Percentiles rank a stretch among this genome's conserved stretches.
These are phyloP conservation scores for Phytophthora aleatoria DNA, from an alignment of 352 stramenopile species.

Conservation along the genomic window DNA sequence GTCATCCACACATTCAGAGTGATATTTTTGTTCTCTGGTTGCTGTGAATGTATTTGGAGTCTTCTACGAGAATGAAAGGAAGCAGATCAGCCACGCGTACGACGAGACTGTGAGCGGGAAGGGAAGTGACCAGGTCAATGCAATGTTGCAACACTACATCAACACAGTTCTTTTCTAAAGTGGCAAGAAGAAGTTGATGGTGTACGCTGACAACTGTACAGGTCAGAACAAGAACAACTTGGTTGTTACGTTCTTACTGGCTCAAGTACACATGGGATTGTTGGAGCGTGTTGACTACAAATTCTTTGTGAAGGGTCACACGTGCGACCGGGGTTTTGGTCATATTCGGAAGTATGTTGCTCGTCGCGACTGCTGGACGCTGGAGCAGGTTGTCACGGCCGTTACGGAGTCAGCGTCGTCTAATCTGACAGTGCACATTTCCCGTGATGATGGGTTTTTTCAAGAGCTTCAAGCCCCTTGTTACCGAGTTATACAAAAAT, in stretches of 20 bases:
- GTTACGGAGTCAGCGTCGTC: background rate
- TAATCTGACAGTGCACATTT: background rate
- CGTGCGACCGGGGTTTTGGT: background rate
- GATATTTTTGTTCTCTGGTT: too few relatives aligned
- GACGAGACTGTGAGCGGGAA: too few relatives aligned
- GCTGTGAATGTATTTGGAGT: too few relatives aligned
- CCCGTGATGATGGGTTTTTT: background rate
- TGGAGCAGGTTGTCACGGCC: background rate
- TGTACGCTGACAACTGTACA: background rate
- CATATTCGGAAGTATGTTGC: background rate
- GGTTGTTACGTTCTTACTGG: constrained; percentile 13
- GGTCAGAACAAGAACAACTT: constrained; percentile 3
- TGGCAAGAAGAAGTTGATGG: background rate
- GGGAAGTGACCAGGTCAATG: too few relatives aligned
- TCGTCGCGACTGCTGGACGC: background rate
- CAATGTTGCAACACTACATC: too few relatives aligned
- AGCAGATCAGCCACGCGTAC: too few relatives aligned
- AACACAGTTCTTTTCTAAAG: too few relatives aligned
- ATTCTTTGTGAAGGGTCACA: background rate
- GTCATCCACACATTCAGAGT: too few relatives aligned
- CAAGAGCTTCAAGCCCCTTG: background rate
- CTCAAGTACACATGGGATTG: constrained; percentile 11
- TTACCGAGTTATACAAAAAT: background rate
- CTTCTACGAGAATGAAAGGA: too few relatives aligned
- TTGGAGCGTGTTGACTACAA: background rate